Evolutionary conservation across 2,329 filamentous ascomycete species (phyloP).

Genomic region (Aspergillus flavus): DNA sequence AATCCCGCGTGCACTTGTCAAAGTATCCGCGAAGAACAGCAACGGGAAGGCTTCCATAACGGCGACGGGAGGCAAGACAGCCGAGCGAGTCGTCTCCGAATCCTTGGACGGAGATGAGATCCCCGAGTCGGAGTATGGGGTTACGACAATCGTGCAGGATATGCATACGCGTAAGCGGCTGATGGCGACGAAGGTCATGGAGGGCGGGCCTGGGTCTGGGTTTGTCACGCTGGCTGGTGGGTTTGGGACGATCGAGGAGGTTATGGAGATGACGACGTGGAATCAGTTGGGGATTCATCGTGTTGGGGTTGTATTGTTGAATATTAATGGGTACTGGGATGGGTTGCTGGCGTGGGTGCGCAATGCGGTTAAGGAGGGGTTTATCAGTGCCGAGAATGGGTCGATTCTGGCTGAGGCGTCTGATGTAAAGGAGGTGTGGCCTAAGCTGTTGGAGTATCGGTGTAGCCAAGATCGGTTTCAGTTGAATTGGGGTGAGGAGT

Average conservation of each 20-base stretch:
- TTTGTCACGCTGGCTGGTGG: slow-evolving; percentile 89
- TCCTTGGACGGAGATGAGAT: not conserved
- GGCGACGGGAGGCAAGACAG: slow-evolving; percentile 12
- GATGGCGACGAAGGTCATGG: slow-evolving; percentile 87
- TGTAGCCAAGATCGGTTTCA: slow-evolving; percentile 75
- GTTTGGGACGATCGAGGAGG: slow-evolving; percentile 93
- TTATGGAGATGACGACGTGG: slow-evolving; percentile 93
- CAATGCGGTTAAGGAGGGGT: slow-evolving; percentile 73
- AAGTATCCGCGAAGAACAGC: slow-evolving; percentile 59
- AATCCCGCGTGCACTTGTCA: slow-evolving; percentile 82
- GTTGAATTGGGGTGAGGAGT: slow-evolving; percentile 76
- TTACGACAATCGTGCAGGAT: slow-evolving; percentile 84
- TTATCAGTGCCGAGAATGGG: slow-evolving; percentile 71
- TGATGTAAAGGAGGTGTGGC: slow-evolving; percentile 71
- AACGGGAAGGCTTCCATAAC: slow-evolving; percentile 16
- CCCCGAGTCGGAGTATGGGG: slow-evolving; percentile 62
- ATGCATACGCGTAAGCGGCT: slow-evolving; percentile 96
- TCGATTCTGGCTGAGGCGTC: slow-evolving; percentile 78
- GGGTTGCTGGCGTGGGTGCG: slow-evolving; percentile 81
- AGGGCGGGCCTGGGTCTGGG: slow-evolving; percentile 77
- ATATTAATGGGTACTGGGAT: slow-evolving; percentile 90
- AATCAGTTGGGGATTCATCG: slow-evolving; percentile 94
- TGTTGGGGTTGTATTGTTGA: slow-evolving; percentile 76
- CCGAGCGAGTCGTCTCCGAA: slow-evolving; percentile 55
- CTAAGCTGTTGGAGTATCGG: slow-evolving; percentile 72